Base-by-base conservation (phyloP, 768 basidiomycete genomes). In the Cyclocybe cylindracea region DNA sequence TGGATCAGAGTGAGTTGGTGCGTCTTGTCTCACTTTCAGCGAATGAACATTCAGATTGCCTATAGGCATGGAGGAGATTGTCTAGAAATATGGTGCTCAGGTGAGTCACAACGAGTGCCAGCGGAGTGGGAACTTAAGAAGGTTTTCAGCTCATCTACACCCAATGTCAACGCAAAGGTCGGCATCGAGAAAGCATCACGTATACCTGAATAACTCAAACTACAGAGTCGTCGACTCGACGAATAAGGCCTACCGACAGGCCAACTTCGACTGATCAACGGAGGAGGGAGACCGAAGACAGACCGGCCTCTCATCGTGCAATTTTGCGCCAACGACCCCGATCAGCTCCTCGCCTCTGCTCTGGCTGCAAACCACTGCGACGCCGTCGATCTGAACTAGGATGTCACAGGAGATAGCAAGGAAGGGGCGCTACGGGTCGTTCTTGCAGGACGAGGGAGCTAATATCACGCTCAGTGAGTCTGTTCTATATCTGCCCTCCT, bases 1-100 rank as follows among this genome's bases (percentile, higher is more conserved):
- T 98, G 0, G 97, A 98, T 68, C 94, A 97, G 73, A 92, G 89
- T 63, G 96, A 98, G 69, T 78, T 98, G 67, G 95, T 97, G 61
- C 61, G 89, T 79, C 47, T 34, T 11, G 19, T 18, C 47, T 38
- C 33, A 8, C 29, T 35, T 45, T 33, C 48, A 8, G 46, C 42
- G 13, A 44, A 43, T 53, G 11, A 51, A 37, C 14, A 11, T 56
- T 56, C 35, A 56, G 46, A 8, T 3, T 10, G 16, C 10, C 6
- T 29, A 19, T 62, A 98, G 95, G 90, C 96, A 5, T 98, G 92
- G 90, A 82, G 96, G 55, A 81, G 82, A 51, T 73, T 98, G 19
- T 89, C 90, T 6, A 78, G 94, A 51, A 84, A 51, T 91, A 94
- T 63, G 91, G 91, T 29, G 88, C 87, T 31, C 84, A 93, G 69